Conservation (phyloP, 139 green algal genomes). For the Chlamydomonas incerta region DNA sequence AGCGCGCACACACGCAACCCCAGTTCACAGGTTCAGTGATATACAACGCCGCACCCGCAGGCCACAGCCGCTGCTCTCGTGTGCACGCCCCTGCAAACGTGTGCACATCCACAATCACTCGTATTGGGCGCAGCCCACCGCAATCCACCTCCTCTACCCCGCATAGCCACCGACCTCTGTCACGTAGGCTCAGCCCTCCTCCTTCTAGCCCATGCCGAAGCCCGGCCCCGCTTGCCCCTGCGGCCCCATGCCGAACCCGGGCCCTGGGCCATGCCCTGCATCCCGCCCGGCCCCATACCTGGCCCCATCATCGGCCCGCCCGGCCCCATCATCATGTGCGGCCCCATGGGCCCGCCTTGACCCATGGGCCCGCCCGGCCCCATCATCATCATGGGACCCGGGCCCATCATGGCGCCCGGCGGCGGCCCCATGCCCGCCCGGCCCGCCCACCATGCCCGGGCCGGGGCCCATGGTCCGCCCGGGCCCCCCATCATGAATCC, state of each 20-base stretch:
- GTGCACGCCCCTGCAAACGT: too few relatives aligned
- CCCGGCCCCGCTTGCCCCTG: neutral
- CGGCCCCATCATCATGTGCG: neutral
- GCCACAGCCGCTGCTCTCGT: too few relatives aligned
- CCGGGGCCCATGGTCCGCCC: neutral
- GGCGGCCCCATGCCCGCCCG: neutral
- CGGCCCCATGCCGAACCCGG: neutral
- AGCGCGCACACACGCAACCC: too few relatives aligned
- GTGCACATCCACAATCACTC: too few relatives aligned
- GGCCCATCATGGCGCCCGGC: neutral
- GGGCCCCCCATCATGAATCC: neutral
- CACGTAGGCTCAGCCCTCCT: too few relatives aligned
- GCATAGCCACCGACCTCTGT: too few relatives aligned
- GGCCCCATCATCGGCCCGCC: neutral
- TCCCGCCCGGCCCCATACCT: neutral
- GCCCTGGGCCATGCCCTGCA: neutral
- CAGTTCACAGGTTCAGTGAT: too few relatives aligned
- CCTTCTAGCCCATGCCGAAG: neutral
- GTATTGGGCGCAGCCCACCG: too few relatives aligned
- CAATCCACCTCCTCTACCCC: too few relatives aligned
- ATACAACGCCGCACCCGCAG: too few relatives aligned
- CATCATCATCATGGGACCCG: neutral
- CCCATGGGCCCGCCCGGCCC: neutral
- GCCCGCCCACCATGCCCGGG: neutral
- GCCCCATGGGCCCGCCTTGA: neutral